Base-by-base conservation (phyloP, 495 filamentous ascomycete species). In the Xylaria cubensis region DNA sequence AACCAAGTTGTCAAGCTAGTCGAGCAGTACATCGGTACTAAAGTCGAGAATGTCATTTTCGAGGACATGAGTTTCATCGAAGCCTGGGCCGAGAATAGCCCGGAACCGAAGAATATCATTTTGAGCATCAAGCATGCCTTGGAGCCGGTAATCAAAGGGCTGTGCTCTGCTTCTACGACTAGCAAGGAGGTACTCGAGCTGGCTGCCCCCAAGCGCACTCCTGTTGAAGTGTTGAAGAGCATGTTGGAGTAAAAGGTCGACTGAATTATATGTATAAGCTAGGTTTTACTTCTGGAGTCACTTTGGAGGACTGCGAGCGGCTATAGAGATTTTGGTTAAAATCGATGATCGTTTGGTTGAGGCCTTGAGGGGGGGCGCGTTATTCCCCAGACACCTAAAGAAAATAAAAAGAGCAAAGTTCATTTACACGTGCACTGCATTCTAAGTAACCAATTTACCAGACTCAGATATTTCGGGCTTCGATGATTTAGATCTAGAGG, bases 1-100 rank as follows among this genome's bases (percentile, higher is more conserved):
- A 69, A 69, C 24, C 73, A 82, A 63, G 68, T 85, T 63, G 80
- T 85, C 24, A 69, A 79, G 24, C 69, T 85, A 75, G 74, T 86
- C 12, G 84, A 85, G 81, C 59, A 79, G 64, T 13, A 83, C 21
- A 84, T 82, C 26, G 84, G 83, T 19, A 73, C 71, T 0, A 59
- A 56, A 15, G 80, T 85, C 4, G 67, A 82, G 39, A 72, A 80
- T 8, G 81, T 84, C n/a, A 70, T 19, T 36, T 86, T 80, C 50
- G 63, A 82, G 70, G 83, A 86, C 67, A 32, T 77, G 24, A 81
- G 80, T 12, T 76, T 79, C 41, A 13, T 82, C 51, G 79, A 84
- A n/a, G 13, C 21, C 41, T 55, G 74, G 24, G 74, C 74, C 73
- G 73, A 13, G 75, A 76, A 50, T 80, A 65, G 80, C 76, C 55